Conservation (phyloP, 2,329 filamentous ascomycete species). For the Fusarium pseudoanthophilum region DNA sequence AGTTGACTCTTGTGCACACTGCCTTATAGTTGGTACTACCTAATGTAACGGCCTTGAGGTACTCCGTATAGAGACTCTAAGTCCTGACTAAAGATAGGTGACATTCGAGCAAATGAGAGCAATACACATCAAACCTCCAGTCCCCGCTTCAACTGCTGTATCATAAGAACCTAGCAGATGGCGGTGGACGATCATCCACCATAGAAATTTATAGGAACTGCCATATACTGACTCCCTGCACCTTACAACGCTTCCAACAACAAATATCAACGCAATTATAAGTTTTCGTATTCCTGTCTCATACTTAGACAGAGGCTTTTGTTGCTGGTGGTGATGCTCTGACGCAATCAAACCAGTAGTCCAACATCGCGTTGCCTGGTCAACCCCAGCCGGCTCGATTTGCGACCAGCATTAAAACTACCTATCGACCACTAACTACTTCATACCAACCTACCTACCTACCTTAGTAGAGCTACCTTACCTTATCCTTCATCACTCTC, state of each 20-base stretch:
- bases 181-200: conserved; percentile 29
- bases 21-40: neutral
- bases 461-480: neutral
- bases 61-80: neutral
- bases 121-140: conserved; percentile 43
- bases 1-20: neutral
- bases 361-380: conserved; percentile 40
- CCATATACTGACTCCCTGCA: neutral
- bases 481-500: neutral
- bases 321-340: conserved; percentile 41
- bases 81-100: conserved; percentile 15
- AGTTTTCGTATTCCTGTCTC: conserved; percentile 8
- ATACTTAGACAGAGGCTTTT: conserved; percentile 19
- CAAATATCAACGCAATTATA: conserved; percentile 21
- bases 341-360: conserved; percentile 31
- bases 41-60: neutral
- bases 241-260: neutral
- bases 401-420: conserved; percentile 32
- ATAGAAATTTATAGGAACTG: conserved; percentile 20
- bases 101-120: conserved; percentile 41
- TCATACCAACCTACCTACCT: conserved; percentile 5
- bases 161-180: conserved; percentile 13
- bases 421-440: conserved; percentile 7
- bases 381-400: conserved; percentile 40
- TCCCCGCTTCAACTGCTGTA: conserved; percentile 33